Evolutionary conservation across 2,329 filamentous ascomycete species (phyloP), one percentile per base, ranked within the genome.

Genomic region (Colletotrichum lini): DNA sequence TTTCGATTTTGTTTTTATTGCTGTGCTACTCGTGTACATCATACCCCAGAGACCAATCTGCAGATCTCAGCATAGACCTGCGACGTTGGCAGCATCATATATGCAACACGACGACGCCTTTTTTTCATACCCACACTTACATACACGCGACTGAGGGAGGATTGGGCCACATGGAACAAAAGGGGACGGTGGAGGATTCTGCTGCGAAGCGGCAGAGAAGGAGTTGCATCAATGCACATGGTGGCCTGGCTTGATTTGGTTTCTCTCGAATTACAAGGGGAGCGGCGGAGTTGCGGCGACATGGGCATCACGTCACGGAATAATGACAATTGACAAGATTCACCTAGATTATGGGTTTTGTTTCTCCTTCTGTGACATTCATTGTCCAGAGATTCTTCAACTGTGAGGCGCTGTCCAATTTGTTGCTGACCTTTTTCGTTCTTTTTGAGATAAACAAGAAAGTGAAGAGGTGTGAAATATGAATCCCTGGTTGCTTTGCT

Each of bases 211-310:
- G 21, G 56, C 54, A 56, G 50, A 50, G 13, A 26, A 42, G 42
- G 66, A 50, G 42, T 71, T 56, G 58, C 65, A 63, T 69, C 38
- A 59, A 40, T 23, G 47, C 57, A 60, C 35, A 47, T 13, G 58
- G 50, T 21, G 69, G 65, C 47, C 53, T 72, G 65, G 42, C 47
- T 74, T 67, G 70, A 63, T 70, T 71, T 73, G 61, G 35, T 67
- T 73, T 70, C 60, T 71, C 67, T 72, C 71, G 68, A 64, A 67
- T 70, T 71, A 42, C 4, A 59, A 56, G 64, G 67, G 61, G 68
- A 74, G 73, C 73, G 73, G 73, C 67, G 73, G 73, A 74, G 73
- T 74, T 74, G 65, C 56, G 71, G 73, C 65, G 73, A 74, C 54
- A 60, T 49, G 57, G 60, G 73, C 72, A 74, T 72, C 44, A 59